Evolutionary conservation across 1,284 basidiomycete genomes (phyloP), one percentile per base, ranked within the genome.

Genomic region (Prillingera fragicola): DNA sequence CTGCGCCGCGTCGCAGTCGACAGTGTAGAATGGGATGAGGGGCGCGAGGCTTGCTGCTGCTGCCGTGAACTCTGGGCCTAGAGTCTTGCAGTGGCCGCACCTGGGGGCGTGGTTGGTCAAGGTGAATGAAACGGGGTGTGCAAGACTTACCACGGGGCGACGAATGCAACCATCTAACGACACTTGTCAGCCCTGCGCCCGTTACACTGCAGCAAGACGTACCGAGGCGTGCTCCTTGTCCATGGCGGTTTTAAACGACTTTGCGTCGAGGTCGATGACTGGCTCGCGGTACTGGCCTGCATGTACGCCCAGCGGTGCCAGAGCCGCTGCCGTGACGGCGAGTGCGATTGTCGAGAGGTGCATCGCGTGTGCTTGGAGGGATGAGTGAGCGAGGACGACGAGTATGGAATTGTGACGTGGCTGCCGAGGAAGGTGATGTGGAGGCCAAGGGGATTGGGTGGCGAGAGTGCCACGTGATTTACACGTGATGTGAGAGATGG

Each of bases 1-100:
- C 60, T 75, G 73, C 19, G 81, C 78, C n/a, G 78, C 82, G 59
- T 96, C 91, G 56, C 91, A 96, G 67, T 96, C 88, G 33, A 96
- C 79, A 10, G 88, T 85, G 67, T 91, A 94, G 49, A 87, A 78
- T 1, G 89, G 88, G 25, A 96, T 78, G 27, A 96, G 75, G 8
- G 90, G 89, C 47, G 82, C 76, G 18, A 95, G 78, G 1, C 80
- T 83, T 8, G 78, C 66, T 0, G 90, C 89, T 1, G 87, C 89
- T 57, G 85, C 84, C 58, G 79, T 80, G 63, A 81, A 90, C 63
- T 95, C 87, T 0, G 91, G 91, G 2, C 76, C 86, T 74, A 94
- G 80, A 34, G 75, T 76, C 74, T 92, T 81, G 69, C 92, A 96
- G 67, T 95, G 87, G 79, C 68, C 67, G 43, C 68, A 70, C 47